These are phyloP conservation scores for Nemania diffusa DNA, from an alignment of 2,329 filamentous ascomycete genomes.

Conservation along the genomic window DNA sequence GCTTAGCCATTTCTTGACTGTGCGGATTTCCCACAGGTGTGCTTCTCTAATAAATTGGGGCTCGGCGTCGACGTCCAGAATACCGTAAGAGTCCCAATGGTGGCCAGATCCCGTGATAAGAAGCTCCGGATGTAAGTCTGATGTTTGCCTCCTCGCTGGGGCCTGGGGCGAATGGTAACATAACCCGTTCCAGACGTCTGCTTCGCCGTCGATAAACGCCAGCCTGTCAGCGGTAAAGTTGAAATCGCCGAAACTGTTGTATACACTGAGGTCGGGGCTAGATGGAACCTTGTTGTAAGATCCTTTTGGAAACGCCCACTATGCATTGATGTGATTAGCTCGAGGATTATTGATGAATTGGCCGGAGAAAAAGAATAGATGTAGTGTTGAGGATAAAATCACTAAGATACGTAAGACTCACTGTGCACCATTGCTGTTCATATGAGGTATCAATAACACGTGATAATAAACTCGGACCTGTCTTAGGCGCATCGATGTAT, in stretches of 20 bases:
- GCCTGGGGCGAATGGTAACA: constrained; percentile 61
- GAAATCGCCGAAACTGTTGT: constrained; percentile 60
- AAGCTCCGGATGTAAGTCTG: constrained; percentile 59
- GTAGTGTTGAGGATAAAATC: not conserved
- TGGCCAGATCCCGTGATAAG: constrained; percentile 63
- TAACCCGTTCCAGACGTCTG: constrained; percentile 63
- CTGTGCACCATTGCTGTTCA: constrained; percentile 64
- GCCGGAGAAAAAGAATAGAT: no score
- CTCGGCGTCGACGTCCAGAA: constrained; percentile 55
- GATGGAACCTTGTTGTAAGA: constrained; percentile 57
- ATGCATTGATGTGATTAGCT: constrained; percentile 1
- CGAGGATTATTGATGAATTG: not conserved
- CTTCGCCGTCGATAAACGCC: constrained; percentile 62
- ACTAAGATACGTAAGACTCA: constrained; percentile 4
- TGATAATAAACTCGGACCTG: constrained; percentile 59
- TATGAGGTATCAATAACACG: constrained; percentile 59
- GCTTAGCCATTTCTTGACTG: constrained; percentile 60
- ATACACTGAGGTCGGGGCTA: constrained; percentile 54
- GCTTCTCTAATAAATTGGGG: constrained; percentile 62
- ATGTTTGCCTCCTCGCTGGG: constrained; percentile 48
- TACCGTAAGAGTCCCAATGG: constrained; percentile 60
- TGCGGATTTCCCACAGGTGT: constrained; percentile 61
- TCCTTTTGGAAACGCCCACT: constrained; percentile 62
- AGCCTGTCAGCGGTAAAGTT: constrained; percentile 58
- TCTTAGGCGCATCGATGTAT: constrained; percentile 59